Evolutionary conservation across 805 yeast genomes (phyloP).

Genomic region (Dipodascus geniculatus): DNA sequence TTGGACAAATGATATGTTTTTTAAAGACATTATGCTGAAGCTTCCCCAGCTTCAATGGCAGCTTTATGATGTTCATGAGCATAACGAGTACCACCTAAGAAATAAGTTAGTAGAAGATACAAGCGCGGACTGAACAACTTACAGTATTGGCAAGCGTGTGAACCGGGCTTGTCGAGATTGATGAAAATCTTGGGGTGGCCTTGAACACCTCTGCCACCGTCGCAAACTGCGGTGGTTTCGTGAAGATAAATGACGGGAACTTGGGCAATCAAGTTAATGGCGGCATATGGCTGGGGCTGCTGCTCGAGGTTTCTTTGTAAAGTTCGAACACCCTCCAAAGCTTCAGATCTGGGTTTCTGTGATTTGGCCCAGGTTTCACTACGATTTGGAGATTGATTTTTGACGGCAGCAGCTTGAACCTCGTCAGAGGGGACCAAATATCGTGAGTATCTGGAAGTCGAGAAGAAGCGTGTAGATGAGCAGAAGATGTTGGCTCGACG

Average conservation of each 20-base stretch:
- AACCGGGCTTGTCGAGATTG: slow-evolving; percentile 65
- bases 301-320: slow-evolving; percentile 52
- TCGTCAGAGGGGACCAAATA: background rate
- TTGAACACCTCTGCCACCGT: slow-evolving; percentile 50
- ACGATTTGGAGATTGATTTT: slow-evolving; percentile 68
- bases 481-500: background rate
- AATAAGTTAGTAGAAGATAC: background rate
- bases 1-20: background rate
- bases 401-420: slow-evolving; percentile 7
- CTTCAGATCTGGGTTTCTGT: slow-evolving; percentile 50
- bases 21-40: background rate
- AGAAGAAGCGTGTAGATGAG: background rate
- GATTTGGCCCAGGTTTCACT: slow-evolving; percentile 56
- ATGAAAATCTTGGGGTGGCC: slow-evolving; percentile 81
- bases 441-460: background rate
- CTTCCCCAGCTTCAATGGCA: background rate
- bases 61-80: slow-evolving; percentile 15
- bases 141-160: slow-evolving; percentile 72
- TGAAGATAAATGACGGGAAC: slow-evolving; percentile 58
- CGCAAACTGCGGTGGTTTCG: slow-evolving; percentile 64
- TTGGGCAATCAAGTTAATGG: slow-evolving; percentile 68
- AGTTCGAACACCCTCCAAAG: slow-evolving; percentile 51
- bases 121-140: slow-evolving; percentile 2
- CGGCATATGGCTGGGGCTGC: slow-evolving; percentile 76
- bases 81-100: slow-evolving; percentile 38